These are phyloP conservation scores for Blepharisma japonicum DNA, from an alignment of 73 alveolate species.

Conservation along the genomic window DNA sequence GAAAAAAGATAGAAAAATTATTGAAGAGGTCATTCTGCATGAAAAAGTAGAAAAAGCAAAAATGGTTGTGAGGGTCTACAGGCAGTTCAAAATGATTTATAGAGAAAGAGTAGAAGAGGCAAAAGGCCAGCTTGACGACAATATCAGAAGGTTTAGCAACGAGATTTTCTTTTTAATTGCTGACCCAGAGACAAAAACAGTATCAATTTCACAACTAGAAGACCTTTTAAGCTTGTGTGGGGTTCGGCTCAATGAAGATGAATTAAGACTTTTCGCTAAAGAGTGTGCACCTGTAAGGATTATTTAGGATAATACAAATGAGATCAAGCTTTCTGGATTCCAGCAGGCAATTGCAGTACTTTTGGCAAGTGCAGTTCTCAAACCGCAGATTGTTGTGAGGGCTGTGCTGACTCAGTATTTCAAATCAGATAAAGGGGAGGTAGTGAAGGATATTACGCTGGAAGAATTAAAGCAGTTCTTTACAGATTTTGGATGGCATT, in stretches of 20 bases:
- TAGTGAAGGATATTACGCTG: not conserved
- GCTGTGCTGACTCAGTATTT: not conserved
- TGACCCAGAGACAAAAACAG: conserved; percentile 3
- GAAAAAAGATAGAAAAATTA: conserved; percentile 4
- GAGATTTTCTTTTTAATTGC: not conserved
- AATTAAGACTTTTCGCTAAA: conserved; percentile 18
- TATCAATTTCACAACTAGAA: not conserved
- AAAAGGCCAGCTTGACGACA: not conserved
- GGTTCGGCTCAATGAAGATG: conserved; percentile 3
- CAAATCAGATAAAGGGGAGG: not conserved
- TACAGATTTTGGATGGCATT: conserved; percentile 12
- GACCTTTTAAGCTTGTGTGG: conserved; percentile 20
- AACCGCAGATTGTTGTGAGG: conserved; percentile 15
- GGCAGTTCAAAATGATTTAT: conserved; percentile 27
- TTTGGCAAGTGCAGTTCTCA: not conserved
- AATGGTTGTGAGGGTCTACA: not conserved
- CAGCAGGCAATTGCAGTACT: not conserved
- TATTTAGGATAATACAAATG: not conserved
- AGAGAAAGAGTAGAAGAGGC: not conserved
- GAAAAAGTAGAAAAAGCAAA: not conserved
- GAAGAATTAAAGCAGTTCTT: conserved; percentile 19
- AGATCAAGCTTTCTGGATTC: not conserved
- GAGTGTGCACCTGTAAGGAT: not conserved
- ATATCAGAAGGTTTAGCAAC: not conserved
- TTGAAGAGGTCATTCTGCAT: not conserved